phyloP scores from a whole-genome alignment of 106 monocot genomes.

The Allium cepa region DNA sequence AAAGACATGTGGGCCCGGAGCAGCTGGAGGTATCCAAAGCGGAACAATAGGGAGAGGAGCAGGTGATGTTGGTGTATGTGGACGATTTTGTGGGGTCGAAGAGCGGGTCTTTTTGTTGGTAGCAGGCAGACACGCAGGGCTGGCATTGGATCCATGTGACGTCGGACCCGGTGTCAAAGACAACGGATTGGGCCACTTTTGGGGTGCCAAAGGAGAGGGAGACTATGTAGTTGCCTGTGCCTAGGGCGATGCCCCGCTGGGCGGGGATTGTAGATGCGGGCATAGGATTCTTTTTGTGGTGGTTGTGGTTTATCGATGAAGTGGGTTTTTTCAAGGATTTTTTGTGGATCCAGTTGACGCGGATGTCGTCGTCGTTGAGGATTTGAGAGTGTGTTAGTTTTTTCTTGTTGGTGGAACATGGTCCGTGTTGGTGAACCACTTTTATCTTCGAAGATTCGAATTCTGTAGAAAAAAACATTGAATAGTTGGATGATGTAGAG shows the following conservation, averaged over 20 bases:
- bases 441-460: background rate
- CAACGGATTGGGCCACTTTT: background rate
- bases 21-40: conserved; percentile 12
- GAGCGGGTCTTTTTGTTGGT: conserved; percentile 6
- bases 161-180: conserved; percentile 17
- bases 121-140: conserved; percentile 8
- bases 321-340: background rate
- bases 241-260: background rate
- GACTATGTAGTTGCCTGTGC: conserved; percentile 15
- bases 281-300: background rate
- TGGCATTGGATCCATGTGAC: conserved; percentile 28
- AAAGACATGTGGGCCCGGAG: conserved; percentile 10
- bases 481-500: background rate
- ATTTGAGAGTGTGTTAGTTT: conserved; percentile 3
- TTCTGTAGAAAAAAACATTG: background rate
- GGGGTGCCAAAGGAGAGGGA: conserved; percentile 9
- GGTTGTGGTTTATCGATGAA: background rate
- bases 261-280: background rate
- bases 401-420: conserved; percentile 8
- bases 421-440: conserved; percentile 9
- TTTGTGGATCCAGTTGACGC: background rate
- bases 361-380: background rate
- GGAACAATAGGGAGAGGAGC: conserved; percentile 17
- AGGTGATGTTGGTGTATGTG: conserved; percentile 14
- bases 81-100: conserved; percentile 11